Percentiles rank a stretch among this genome's conserved stretches.
These are phyloP conservation scores for Echites panduratus DNA, from an alignment of 257 asterid species.

Conservation along the genomic window DNA sequence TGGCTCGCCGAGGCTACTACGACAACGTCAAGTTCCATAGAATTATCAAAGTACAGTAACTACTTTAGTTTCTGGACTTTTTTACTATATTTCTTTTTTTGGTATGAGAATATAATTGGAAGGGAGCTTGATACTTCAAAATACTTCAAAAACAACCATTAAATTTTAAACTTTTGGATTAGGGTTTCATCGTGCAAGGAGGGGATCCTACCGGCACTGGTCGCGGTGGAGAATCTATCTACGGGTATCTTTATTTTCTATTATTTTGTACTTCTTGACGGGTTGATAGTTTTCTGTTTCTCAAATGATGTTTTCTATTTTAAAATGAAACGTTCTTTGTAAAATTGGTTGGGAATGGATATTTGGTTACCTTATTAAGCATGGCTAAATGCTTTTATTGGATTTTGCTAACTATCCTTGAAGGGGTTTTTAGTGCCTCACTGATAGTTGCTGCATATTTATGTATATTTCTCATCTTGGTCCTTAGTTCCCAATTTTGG, in stretches of 20 bases:
- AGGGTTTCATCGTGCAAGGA: constrained; percentile 94
- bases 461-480: background rate
- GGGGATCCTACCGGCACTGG: constrained; percentile 99
- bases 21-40: constrained; percentile 85
- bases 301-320: too few relatives aligned
- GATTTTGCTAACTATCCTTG: background rate
- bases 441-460: background rate
- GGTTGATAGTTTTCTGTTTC: background rate
- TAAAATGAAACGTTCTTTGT: too few relatives aligned
- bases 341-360: background rate
- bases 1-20: constrained; percentile 90
- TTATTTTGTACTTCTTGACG: background rate
- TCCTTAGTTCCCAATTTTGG: background rate
- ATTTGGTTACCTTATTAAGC: background rate
- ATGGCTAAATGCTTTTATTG: background rate
- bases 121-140: background rate
- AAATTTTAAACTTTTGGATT: constrained; percentile 7
- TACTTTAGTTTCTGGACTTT: background rate
- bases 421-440: background rate
- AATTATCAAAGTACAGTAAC: constrained; percentile 59
- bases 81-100: background rate
- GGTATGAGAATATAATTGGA: background rate
- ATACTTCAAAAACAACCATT: background rate
- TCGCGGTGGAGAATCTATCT: constrained; percentile 93
- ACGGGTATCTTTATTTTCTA: constrained; percentile 43